phyloP scores from a whole-genome alignment of 1,139 yeast genomes.

The Debaryomyces nepalensis region DNA sequence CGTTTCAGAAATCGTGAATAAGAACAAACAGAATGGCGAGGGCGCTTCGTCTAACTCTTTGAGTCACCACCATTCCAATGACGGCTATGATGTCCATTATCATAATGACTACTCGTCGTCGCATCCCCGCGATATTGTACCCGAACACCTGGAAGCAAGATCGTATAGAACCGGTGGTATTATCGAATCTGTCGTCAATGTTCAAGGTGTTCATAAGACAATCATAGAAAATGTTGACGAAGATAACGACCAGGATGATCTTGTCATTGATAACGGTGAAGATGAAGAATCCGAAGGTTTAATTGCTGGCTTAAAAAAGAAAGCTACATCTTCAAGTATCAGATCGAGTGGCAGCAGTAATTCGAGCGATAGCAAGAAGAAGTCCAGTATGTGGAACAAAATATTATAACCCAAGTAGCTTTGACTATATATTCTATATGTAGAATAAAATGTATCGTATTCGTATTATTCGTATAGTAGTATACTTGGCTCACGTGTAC shows the following conservation, averaged over 20 bases:
- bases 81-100: background rate
- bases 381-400: constrained; percentile 17
- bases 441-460: too few relatives aligned
- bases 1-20: constrained; percentile 28
- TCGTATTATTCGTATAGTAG: too few relatives aligned
- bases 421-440: too few relatives aligned
- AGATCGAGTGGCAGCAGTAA: constrained; percentile 8
- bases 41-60: background rate
- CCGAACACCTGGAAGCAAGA: constrained; percentile 41
- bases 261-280: constrained; percentile 2
- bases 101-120: constrained; percentile 7
- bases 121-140: constrained; percentile 8
- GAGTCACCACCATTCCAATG: constrained; percentile 4
- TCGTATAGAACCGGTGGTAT: constrained; percentile 69
- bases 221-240: constrained; percentile 69
- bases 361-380: constrained; percentile 15
- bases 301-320: constrained; percentile 15
- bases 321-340: constrained; percentile 6
- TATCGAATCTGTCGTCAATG: constrained; percentile 81
- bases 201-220: constrained; percentile 84
- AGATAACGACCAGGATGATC: constrained; percentile 27
- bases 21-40: constrained; percentile 3
- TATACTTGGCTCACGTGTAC: too few relatives aligned
- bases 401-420: too few relatives aligned
- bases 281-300: constrained; percentile 17